phyloP scores from a whole-genome alignment of 805 yeast genomes.

The Lipomyces oligophaga region DNA sequence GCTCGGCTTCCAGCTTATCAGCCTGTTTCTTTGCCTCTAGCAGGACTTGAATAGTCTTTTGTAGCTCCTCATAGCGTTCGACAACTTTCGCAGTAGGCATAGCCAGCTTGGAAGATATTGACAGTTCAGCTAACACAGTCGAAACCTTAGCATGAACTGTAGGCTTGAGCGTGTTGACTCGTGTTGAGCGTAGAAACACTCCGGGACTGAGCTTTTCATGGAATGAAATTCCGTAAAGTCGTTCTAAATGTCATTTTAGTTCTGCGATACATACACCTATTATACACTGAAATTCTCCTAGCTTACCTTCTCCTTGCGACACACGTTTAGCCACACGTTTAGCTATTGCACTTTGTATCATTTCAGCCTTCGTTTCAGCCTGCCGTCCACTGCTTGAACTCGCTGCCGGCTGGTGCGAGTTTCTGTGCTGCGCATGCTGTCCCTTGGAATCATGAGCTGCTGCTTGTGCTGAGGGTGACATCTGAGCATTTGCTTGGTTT shows the following conservation, averaged over 20 bases:
- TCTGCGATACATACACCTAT: background rate
- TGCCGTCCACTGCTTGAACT: background rate
- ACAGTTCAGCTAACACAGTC: constrained; percentile 69
- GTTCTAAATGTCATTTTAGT: constrained; percentile 43
- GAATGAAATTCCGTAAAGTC: constrained; percentile 74
- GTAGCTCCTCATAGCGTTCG: constrained; percentile 68
- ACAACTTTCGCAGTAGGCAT: constrained; percentile 82
- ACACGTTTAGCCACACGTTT: constrained; percentile 24
- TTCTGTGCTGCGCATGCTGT: constrained; percentile 1
- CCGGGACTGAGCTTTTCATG: constrained; percentile 63
- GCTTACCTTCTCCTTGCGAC: constrained; percentile 21
- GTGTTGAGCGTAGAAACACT: constrained; percentile 73
- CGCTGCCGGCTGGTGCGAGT: constrained; percentile 1
- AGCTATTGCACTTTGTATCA: constrained; percentile 16
- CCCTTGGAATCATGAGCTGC: background rate
- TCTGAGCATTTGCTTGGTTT: background rate
- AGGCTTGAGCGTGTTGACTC: constrained; percentile 74
- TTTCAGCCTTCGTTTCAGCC: constrained; percentile 16
- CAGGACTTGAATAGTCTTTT: constrained; percentile 63
- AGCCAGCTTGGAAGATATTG: constrained; percentile 68
- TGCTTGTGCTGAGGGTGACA: background rate
- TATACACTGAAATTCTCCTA: background rate
- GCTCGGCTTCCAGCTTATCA: constrained; percentile 83
- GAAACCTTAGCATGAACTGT: constrained; percentile 60
- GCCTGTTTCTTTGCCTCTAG: constrained; percentile 81